Evolutionary conservation across 768 basidiomycete genomes (phyloP), one percentile per base, ranked within the genome.

Genomic region (Psilocybe azurescens): DNA sequence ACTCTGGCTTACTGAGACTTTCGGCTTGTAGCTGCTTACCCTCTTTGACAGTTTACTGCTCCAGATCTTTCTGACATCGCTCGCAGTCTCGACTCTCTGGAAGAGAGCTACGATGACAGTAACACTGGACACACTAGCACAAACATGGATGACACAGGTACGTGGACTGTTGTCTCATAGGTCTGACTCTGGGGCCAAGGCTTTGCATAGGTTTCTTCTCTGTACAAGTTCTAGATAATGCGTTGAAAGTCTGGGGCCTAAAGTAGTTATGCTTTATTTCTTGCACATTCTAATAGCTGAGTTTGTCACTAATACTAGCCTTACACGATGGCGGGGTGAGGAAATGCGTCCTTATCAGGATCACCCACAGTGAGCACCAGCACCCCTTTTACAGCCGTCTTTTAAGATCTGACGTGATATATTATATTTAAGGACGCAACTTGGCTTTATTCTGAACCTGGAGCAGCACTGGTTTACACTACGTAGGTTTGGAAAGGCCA

Each of bases 121-220:
- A 80, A 79, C 71, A 67, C 73, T 36, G 78, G 75, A 30, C 68
- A 69, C 56, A 72, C 76, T 46, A 89, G 90, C 75, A 79, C 83
- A 62, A 97, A 97, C 70, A 93, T 95, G 91, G 95, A 97, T 67
- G 95, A 96, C 73, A 94, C 93, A 29, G 95, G 94, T 87, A 63
- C 36, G 69, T 58, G 20, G 46, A 52, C 24, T 24, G 24, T 24
- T 24, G 24, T 24, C 24, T 24, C 1, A 24, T 24, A 24, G 24
- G 24, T 24, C 24, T 24, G 24, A 24, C 24, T 24, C 24, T 24
- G 24, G 24, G 24, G 24, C 24, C 24, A 24, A 44, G 5, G 49
- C 8, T 24, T 50, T n/a, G 38, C 46, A n/a, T 65, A 94, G 93
- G 93, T 1, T 97, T 94, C 74, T 97, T 97, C 76, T 96, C 95